Conservation (phyloP, 1,139 yeast genomes). For the Yamadazyma dushanensis region DNA sequence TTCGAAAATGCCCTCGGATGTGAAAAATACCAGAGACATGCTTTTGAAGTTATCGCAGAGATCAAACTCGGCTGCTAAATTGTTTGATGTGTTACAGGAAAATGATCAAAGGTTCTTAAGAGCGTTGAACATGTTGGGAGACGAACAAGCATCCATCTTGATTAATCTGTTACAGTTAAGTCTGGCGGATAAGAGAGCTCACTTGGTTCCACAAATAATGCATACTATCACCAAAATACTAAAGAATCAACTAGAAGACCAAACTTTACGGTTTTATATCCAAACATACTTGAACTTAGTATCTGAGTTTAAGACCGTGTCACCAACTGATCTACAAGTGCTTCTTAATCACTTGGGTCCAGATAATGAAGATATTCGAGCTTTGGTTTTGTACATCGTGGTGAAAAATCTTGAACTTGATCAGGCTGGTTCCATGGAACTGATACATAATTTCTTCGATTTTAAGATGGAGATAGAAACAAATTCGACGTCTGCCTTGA, state of each 20-base stretch:
- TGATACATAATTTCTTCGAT: slow-evolving; percentile 28
- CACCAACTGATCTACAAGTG: slow-evolving; percentile 25
- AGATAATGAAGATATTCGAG: slow-evolving; percentile 16
- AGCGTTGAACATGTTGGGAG: slow-evolving; percentile 19
- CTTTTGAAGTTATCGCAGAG: not conserved
- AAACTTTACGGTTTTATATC: slow-evolving; percentile 13
- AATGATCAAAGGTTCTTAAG: slow-evolving; percentile 21
- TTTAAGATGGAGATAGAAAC: slow-evolving; percentile 16
- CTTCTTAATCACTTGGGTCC: slow-evolving; percentile 24
- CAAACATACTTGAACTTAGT: slow-evolving; percentile 20
- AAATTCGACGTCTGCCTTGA: slow-evolving; percentile 20
- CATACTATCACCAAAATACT: slow-evolving; percentile 16
- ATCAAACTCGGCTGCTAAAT: slow-evolving; percentile 8
- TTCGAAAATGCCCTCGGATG: not conserved
- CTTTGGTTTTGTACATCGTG: slow-evolving; percentile 25
- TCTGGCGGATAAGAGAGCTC: slow-evolving; percentile 7
- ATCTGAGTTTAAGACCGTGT: slow-evolving; percentile 20
- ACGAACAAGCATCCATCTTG: slow-evolving; percentile 18
- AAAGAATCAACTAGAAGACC: slow-evolving; percentile 8
- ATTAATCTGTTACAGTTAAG: slow-evolving; percentile 15
- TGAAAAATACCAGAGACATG: not conserved
- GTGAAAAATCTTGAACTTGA: slow-evolving; percentile 24
- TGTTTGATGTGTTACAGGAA: slow-evolving; percentile 21
- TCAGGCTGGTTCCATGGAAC: slow-evolving; percentile 17
- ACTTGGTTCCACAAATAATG: slow-evolving; percentile 15